Evolutionary conservation across 2,329 filamentous ascomycete genomes (phyloP).

Genomic region (Thelonectria blattea): DNA sequence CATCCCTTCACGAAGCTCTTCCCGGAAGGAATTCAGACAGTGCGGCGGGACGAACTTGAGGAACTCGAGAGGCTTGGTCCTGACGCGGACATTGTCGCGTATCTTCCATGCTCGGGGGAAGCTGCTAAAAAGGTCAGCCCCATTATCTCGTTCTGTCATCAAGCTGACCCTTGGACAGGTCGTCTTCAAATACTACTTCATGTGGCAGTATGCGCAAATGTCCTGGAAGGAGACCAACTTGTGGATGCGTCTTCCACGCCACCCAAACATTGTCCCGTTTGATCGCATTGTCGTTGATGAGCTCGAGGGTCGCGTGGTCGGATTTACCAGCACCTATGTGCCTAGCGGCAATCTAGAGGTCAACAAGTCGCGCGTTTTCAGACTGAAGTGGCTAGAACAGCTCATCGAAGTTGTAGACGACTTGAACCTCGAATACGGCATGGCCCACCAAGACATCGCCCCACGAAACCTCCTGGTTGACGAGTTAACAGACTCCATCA

Average conservation of each 20-base stretch:
- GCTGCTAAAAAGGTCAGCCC: conserved; percentile 21
- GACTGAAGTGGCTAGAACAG: conserved; percentile 45
- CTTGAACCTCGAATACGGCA: conserved; percentile 45
- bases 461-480: conserved; percentile 47
- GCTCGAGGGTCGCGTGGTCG: conserved; percentile 40
- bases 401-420: conserved; percentile 41
- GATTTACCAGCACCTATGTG: conserved; percentile 44
- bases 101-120: conserved; percentile 21
- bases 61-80: conserved; percentile 39
- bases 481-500: conserved; percentile 39
- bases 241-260: conserved; percentile 42
- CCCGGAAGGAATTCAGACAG: conserved; percentile 26
- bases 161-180: conserved; percentile 15
- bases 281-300: conserved; percentile 43
- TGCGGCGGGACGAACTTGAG: conserved; percentile 33
- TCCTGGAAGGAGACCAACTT: conserved; percentile 45
- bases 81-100: conserved; percentile 37
- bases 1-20: conserved; percentile 28
- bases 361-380: conserved; percentile 41
- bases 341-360: conserved; percentile 40
- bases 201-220: conserved; percentile 25
- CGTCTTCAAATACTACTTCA: conserved; percentile 45
- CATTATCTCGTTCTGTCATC: background rate
- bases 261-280: conserved; percentile 44
- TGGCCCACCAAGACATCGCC: conserved; percentile 48